A percentile compares a stretch with the other conserved stretches of the same genome.
Evolutionary conservation across 2,329 filamentous ascomycete genomes (phyloP).

Genomic region (Atkinsonella hypoxylon): DNA sequence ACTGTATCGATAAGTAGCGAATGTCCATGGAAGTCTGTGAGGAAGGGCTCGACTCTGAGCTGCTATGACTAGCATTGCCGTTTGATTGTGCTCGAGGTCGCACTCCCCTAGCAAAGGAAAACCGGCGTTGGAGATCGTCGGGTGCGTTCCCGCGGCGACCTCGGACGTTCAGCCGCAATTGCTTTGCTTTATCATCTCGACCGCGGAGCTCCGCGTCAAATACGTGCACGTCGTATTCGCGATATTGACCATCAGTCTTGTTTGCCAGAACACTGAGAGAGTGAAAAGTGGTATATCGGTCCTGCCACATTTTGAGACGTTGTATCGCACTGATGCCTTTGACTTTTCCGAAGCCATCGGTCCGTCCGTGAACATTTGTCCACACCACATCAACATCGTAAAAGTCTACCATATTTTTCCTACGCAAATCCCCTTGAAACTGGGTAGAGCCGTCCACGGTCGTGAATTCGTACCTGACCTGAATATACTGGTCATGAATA

Average conservation of each 20-base stretch:
- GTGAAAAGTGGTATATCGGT: conserved; percentile 34
- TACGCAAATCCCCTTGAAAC: conserved; percentile 37
- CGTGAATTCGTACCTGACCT: conserved; percentile 39
- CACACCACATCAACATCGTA: conserved; percentile 41
- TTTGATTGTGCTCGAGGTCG: conserved; percentile 25
- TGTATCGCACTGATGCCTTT: conserved; percentile 39
- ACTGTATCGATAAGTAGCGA: conserved; percentile 37
- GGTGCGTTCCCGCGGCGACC: conserved; percentile 29
- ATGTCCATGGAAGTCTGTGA: conserved; percentile 25
- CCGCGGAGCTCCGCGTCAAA: conserved; percentile 36
- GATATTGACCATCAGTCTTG: conserved; percentile 31
- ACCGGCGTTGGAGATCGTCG: conserved; percentile 27
- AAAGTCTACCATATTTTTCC: conserved; percentile 36
- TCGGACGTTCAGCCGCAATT: conserved; percentile 30
- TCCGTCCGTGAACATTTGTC: conserved; percentile 37
- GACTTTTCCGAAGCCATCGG: conserved; percentile 37
- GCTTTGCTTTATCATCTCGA: conserved; percentile 33
- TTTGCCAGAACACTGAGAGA: conserved; percentile 37
- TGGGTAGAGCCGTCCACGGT: conserved; percentile 33
- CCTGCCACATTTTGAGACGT: conserved; percentile 39
- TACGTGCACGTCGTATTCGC: conserved; percentile 34
- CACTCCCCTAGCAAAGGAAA: conserved; percentile 31
- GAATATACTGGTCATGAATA: conserved; percentile 35
- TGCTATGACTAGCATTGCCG: conserved; percentile 10
- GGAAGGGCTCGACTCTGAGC: conserved; percentile 13